Evolutionary conservation across 2,329 filamentous ascomycete genomes (phyloP), one percentile per base, ranked within the genome.

Genomic region (Mycogone perniciosa): DNA sequence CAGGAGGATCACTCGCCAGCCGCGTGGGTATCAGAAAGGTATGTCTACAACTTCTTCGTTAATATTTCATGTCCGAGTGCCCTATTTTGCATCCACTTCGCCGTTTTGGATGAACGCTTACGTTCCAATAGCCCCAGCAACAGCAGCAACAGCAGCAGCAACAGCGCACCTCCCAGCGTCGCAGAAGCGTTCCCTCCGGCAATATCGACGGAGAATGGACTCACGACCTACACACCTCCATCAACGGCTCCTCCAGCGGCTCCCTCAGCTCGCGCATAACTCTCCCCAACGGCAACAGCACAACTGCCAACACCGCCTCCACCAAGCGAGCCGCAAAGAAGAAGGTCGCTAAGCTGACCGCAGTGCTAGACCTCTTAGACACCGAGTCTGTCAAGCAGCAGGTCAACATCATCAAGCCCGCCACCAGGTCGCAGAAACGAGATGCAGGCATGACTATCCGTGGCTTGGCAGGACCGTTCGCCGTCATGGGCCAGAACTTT

Each of bases 401-500:
- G 52, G 63, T 71, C 57, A 72, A 69, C 52, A 59, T 68, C 44
- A 52, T 60, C 44, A 46, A 30, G 49, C 41, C 40, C 38, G 35
- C 58, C 11, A 45, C 48, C 54, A 51, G 41, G 33, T 42, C 57
- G 34, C 54, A 54, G n/a, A 57, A 52, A 39, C 60, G 56, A 26
- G 41, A 35, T 26, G 64, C 67, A 54, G 82, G 84, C 20, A 77
- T 92, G 42, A 83, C 77, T 34, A 91, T 93, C 57, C 76, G 82
- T 48, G 88, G 88, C n/a, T 71, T 85, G 7, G 84, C 84, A 1
- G 85, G 86, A 0, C 86, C 86, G 1, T 88, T 80, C 59, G 78
- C 80, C 13, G 79, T 93, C 27, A 79, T 89, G 64, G 87, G 85
- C 3, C 85, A 88, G 67, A 93, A 93, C 72, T 89, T 93, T 64